phyloP scores from a whole-genome alignment of 129 eudicot genomes.

The Lactuca saligna region DNA sequence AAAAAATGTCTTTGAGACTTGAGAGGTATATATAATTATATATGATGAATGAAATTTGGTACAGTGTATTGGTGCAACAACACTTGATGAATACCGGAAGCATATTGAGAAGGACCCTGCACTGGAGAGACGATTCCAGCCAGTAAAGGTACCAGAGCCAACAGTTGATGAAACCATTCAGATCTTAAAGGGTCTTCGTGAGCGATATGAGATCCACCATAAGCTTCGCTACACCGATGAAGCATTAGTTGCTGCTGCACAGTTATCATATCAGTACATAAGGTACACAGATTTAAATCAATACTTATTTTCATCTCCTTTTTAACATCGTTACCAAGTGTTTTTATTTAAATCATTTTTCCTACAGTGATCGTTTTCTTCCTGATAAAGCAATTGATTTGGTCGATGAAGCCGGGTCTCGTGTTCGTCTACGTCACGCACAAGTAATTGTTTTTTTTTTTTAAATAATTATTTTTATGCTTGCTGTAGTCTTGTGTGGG shows the following conservation, averaged over 20 bases:
- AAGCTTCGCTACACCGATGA: slow-evolving; percentile 92
- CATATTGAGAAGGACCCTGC: slow-evolving; percentile 96
- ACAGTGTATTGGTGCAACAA: slow-evolving; percentile 95
- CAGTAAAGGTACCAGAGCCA: slow-evolving; percentile 92
- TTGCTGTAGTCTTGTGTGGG: not conserved
- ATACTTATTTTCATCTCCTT: not conserved
- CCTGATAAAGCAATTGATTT: slow-evolving; percentile 94
- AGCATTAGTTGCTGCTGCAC: slow-evolving; percentile 77
- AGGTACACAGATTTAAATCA: slow-evolving; percentile 43
- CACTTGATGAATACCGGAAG: slow-evolving; percentile 89
- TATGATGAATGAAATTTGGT: not conserved
- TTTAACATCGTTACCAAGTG: not conserved
- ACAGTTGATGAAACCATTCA: slow-evolving; percentile 80
- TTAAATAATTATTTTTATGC: not conserved
- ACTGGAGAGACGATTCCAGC: slow-evolving; percentile 83
- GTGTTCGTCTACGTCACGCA: slow-evolving; percentile 83
- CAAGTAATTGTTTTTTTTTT: slow-evolving; percentile 41
- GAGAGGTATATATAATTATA: not conserved
- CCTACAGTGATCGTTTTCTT: slow-evolving; percentile 73
- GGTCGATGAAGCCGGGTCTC: slow-evolving; percentile 92
- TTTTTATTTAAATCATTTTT: not conserved
- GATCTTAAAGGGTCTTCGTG: slow-evolving; percentile 83
- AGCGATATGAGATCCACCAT: slow-evolving; percentile 91
- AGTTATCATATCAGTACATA: slow-evolving; percentile 76
- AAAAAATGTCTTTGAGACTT: not conserved